These are phyloP conservation scores for Podospora bellae-mahoneyi DNA, from an alignment of 495 filamentous ascomycete genomes.

Conservation along the genomic window DNA sequence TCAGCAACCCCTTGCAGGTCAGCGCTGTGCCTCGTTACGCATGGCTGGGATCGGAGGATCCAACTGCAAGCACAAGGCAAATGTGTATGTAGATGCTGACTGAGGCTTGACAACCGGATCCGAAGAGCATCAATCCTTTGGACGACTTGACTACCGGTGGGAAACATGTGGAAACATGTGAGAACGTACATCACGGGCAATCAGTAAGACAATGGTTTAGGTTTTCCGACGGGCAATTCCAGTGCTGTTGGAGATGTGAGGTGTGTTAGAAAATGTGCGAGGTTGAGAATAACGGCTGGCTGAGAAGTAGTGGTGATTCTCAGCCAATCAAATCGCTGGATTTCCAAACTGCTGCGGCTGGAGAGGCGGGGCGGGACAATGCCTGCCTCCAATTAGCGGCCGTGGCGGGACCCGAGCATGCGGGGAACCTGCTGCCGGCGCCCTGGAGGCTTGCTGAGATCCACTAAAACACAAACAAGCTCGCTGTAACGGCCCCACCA, in stretches of 20 bases:
- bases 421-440: neutral
- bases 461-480: neutral
- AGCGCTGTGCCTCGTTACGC: slow-evolving; percentile 18
- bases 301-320: neutral
- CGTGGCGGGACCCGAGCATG: neutral
- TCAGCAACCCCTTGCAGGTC: slow-evolving; percentile 9
- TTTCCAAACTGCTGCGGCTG: neutral
- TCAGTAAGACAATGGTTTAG: neutral
- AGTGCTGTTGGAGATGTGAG: neutral
- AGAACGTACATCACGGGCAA: neutral
- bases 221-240: neutral
- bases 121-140: slow-evolving; percentile 6
- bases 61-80: neutral
- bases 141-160: neutral
- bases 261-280: neutral
- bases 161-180: neutral
- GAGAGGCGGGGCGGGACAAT: neutral
- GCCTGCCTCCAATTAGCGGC: neutral
- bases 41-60: slow-evolving; percentile 9
- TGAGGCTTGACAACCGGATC: neutral
- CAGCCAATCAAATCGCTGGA: neutral
- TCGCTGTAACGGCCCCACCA: neutral
- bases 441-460: neutral
- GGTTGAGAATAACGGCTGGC: neutral
- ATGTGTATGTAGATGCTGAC: neutral